Evolutionary conservation across 1,284 basidiomycete genomes (phyloP), one percentile per base, ranked within the genome.

Genomic region (Leccinum solheimii): DNA sequence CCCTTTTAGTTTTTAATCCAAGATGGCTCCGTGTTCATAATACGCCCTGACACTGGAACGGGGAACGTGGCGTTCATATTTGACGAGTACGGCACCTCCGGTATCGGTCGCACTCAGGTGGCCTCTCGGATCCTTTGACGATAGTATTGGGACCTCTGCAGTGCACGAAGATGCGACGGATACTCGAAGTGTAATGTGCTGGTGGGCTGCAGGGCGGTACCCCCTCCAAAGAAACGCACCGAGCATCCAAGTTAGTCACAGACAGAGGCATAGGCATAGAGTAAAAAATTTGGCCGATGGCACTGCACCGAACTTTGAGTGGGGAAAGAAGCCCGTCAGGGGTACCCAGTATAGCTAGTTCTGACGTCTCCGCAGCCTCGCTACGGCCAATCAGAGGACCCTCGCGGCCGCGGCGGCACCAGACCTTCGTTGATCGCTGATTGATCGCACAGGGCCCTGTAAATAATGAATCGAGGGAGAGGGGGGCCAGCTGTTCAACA

Each of bases 271-370:
- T 38, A 53, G 54, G 50, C 26, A 55, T 45, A 48, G 54, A 55
- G 27, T 23, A 14, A 66, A 64, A 55, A 49, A 50, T 10, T 14
- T 14, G 36, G 36, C 56, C 45, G 27, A 51, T 16, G 21, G 57
- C 70, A 64, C 68, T 62, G 71, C 69, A 68, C 56, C 52, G 56
- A 69, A 34, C 45, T 56, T 61, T 66, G 56, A 57, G 52, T 48
- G 62, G 23, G 5, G 45, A 7, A 36, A 61, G 58, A 68, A 65
- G 55, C 34, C 11, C 14, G 8, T 45, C 55, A 60, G 26, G 27
- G 19, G 52, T 54, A 10, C 10, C 7, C 68, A 45, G 43, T 45
- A 45, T 45, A 19, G 43, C 43, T 21, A 55, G 67, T 67, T 66
- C 57, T 27, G 14, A 49, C n/a, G 38, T 48, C 53, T 48, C 52